Percentiles rank a stretch among this genome's conserved stretches.
These are phyloP conservation scores for Lichtheimia hyalospora DNA, from an alignment of 371 early-diverging fungal genomes.

Conservation along the genomic window DNA sequence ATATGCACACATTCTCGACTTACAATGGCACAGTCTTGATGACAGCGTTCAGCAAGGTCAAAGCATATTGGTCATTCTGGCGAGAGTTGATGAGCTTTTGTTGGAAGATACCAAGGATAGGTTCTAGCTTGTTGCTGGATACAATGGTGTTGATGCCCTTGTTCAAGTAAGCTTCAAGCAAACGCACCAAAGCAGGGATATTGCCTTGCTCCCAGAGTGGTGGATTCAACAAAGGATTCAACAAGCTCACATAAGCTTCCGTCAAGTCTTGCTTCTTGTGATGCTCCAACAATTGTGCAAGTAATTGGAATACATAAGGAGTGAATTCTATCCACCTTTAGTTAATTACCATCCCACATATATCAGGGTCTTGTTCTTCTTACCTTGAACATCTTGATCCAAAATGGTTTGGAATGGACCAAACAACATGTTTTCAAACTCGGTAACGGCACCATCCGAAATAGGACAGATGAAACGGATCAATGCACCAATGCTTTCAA, in stretches of 20 bases:
- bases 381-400: constrained; percentile 78
- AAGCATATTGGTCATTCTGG: constrained; percentile 82
- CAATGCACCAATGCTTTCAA: constrained; percentile 90
- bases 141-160: constrained; percentile 69
- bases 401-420: constrained; percentile 91
- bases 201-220: constrained; percentile 90
- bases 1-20: constrained; percentile 12
- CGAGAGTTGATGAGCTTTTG: constrained; percentile 89
- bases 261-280: constrained; percentile 74
- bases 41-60: constrained; percentile 76
- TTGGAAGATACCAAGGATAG: constrained; percentile 89
- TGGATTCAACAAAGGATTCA: constrained; percentile 83
- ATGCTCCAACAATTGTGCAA: constrained; percentile 81
- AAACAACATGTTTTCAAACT: constrained; percentile 76
- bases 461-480: constrained; percentile 67
- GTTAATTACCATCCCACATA: neutral
- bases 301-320: constrained; percentile 95
- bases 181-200: constrained; percentile 89
- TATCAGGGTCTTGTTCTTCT: neutral
- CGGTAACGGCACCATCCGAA: constrained; percentile 63
- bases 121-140: constrained; percentile 66
- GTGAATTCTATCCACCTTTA: constrained; percentile 70
- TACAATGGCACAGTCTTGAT: constrained; percentile 71
- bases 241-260: constrained; percentile 65
- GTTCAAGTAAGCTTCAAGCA: constrained; percentile 82